Conservation (phyloP, 2,329 filamentous ascomycete species). For the Colletotrichum kahawae region DNA sequence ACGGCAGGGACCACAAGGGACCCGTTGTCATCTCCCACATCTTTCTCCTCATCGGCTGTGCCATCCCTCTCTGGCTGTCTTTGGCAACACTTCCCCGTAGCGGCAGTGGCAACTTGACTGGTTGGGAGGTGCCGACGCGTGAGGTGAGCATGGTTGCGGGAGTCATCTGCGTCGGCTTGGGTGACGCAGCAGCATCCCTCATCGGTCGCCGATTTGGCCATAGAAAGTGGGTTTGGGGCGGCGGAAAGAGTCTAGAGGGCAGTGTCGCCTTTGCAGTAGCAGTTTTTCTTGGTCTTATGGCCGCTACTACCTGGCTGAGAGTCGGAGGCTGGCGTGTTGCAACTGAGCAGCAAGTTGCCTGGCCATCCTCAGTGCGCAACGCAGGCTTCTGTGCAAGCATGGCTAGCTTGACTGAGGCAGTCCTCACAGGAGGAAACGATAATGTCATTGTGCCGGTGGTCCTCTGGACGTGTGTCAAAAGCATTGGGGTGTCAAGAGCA, state of each 20-base stretch:
- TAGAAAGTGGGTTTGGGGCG: conserved; percentile 94
- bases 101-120: conserved; percentile 60
- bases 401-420: conserved; percentile 91
- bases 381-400: conserved; percentile 75
- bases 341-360: conserved; percentile 54
- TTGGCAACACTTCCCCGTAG: conserved; percentile 71
- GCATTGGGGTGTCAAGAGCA: conserved; percentile 59
- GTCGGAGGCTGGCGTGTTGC: conserved; percentile 81
- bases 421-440: conserved; percentile 95
- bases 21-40: conserved; percentile 97
- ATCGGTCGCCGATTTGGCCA: conserved; percentile 87
- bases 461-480: conserved; percentile 90
- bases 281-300: conserved; percentile 75
- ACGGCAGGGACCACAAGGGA: conserved; percentile 89
- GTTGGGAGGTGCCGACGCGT: conserved; percentile 77
- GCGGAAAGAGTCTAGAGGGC: conserved; percentile 94
- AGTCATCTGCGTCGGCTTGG: conserved; percentile 92
- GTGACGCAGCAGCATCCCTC: conserved; percentile 90
- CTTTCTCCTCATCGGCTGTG: conserved; percentile 92
- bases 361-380: conserved; percentile 74
- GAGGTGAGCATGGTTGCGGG: conserved; percentile 92
- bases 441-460: conserved; percentile 96
- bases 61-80: conserved; percentile 90
- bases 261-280: conserved; percentile 80
- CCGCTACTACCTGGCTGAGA: conserved; percentile 75